Evolutionary conservation across 192 early-diverging fungal genomes (phyloP).

Genomic region (Linnemannia zychae): DNA sequence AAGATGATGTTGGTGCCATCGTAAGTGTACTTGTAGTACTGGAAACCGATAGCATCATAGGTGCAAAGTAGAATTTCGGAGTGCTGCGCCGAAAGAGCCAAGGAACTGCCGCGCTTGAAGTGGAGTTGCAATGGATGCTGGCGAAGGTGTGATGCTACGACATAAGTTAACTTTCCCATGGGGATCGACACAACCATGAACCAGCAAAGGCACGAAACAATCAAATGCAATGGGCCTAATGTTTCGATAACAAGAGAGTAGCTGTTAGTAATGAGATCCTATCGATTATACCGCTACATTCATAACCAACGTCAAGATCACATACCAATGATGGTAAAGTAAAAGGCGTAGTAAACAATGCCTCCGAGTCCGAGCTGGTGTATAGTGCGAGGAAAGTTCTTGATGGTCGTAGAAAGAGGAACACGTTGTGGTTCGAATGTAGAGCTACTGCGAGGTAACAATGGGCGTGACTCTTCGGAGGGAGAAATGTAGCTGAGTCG

Average conservation of each 20-base stretch:
- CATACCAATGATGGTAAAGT: slow-evolving; percentile 62
- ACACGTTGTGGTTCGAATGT: slow-evolving; percentile 15
- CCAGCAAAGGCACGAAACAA: slow-evolving; percentile 85
- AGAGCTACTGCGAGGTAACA: slow-evolving; percentile 43
- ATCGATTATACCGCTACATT: neutral
- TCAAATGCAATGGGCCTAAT: slow-evolving; percentile 82
- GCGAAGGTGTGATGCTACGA: slow-evolving; percentile 81
- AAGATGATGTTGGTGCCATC: slow-evolving; percentile 98
- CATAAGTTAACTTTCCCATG: slow-evolving; percentile 94
- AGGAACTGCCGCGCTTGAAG: slow-evolving; percentile 72
- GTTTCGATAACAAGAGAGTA: slow-evolving; percentile 23
- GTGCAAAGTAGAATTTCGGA: slow-evolving; percentile 87
- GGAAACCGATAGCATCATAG: slow-evolving; percentile 88
- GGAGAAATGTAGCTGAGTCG: slow-evolving; percentile 44
- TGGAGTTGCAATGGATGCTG: slow-evolving; percentile 82
- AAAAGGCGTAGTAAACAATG: slow-evolving; percentile 63
- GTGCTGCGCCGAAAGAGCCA: slow-evolving; percentile 30
- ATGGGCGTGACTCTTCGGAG: slow-evolving; percentile 48
- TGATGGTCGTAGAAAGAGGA: slow-evolving; percentile 16
- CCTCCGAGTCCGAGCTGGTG: slow-evolving; percentile 59
- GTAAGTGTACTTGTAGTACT: slow-evolving; percentile 97
- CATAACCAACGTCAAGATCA: neutral
- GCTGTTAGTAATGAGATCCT: neutral
- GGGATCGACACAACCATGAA: slow-evolving; percentile 90
- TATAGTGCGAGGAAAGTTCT: slow-evolving; percentile 31